Evolutionary conservation across 768 basidiomycete species (phyloP).

Genomic region (Crucibulum laeve): DNA sequence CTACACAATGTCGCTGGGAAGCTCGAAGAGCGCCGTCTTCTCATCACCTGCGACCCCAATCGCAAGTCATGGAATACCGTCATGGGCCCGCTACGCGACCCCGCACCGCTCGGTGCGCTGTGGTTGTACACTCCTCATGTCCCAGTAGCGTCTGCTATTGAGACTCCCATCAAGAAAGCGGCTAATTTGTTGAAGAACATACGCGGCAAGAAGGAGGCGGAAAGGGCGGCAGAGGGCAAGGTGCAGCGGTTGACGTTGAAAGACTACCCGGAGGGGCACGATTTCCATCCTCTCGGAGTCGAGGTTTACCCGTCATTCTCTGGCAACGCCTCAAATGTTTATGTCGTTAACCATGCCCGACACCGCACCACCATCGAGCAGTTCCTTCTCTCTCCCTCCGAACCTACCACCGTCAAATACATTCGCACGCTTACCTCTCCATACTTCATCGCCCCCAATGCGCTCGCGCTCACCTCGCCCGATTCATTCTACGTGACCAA

Average conservation of each 20-base stretch:
- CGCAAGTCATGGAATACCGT: slow-evolving; percentile 72
- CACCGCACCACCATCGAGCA: slow-evolving; percentile 62
- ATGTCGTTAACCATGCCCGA: slow-evolving; percentile 67
- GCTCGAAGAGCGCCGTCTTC: slow-evolving; percentile 40
- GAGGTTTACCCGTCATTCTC: slow-evolving; percentile 49
- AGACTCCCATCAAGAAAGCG: too few species aligned
- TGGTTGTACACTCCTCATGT: slow-evolving; percentile 46
- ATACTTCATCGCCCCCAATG: slow-evolving; percentile 62
- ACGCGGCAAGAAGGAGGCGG: too few species aligned
- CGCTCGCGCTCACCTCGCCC: slow-evolving; percentile 60
- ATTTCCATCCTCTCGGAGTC: slow-evolving; percentile 72
- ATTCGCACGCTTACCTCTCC: slow-evolving; percentile 57
- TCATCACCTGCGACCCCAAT: slow-evolving; percentile 48
- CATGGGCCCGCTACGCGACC: slow-evolving; percentile 64
- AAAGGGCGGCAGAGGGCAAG: background rate
- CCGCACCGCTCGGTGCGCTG: slow-evolving; percentile 52
- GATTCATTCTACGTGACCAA: slow-evolving; percentile 70
- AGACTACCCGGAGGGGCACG: slow-evolving; percentile 51
- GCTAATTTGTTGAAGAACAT: too few species aligned
- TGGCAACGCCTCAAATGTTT: slow-evolving; percentile 51
- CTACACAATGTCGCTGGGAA: slow-evolving; percentile 33
- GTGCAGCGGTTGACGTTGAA: slow-evolving; percentile 39
- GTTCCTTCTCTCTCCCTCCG: slow-evolving; percentile 47
- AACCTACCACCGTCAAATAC: slow-evolving; percentile 41
- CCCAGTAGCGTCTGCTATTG: slow-evolving; percentile 2